Evolutionary conservation across 805 yeast species (phyloP), one percentile per base, ranked within the genome.

Genomic region (Lipomyces starkeyi): DNA sequence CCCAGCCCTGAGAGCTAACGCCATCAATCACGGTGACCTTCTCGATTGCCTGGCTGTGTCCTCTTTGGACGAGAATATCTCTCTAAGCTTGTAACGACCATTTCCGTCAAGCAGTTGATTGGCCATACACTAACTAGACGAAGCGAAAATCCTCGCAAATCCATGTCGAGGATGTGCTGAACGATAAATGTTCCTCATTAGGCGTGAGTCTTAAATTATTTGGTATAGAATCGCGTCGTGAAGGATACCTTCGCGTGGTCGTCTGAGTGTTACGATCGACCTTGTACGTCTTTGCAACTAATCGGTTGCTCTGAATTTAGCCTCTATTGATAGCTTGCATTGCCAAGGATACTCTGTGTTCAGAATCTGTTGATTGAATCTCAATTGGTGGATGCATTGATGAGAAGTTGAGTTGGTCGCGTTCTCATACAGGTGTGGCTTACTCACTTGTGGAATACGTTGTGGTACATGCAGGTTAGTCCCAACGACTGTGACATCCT

Each of bases 11-110:
- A 37, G 60, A 17, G 54, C 49, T 64, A 35, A 62, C 58, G 27
- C 64, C 65, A 54, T 64, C 58, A 47, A 62, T 64, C 58, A 64
- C 61, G 13, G 61, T 62, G 22, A 52, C 61, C 65, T 47, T 62
- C 61, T 27, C 56, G n/a, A n/a, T 56, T 43, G 37, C 65, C 57
- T 11, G 56, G 55, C 34, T 47, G 52, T 3, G 40, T 3, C 34
- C 29, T 17, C 53, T 58, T 40, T 58, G 29, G 56, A 53, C 56
- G 56, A 6, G 56, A 53, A 14, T 7, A 20, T 53, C 53, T 29
- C 20, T 49, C 61, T 27, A 29, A 27, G 25, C 34, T n/a, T 13
- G 55, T 56, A 14, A 25, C 62, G 22, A 57, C 61, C 58, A 55
- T 62, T n/a, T 20, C 17, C 49, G 14, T 37, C 61, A 3, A 58